Base-by-base conservation (phyloP, 2,329 filamentous ascomycete species). In the Microcera coccophila region DNA sequence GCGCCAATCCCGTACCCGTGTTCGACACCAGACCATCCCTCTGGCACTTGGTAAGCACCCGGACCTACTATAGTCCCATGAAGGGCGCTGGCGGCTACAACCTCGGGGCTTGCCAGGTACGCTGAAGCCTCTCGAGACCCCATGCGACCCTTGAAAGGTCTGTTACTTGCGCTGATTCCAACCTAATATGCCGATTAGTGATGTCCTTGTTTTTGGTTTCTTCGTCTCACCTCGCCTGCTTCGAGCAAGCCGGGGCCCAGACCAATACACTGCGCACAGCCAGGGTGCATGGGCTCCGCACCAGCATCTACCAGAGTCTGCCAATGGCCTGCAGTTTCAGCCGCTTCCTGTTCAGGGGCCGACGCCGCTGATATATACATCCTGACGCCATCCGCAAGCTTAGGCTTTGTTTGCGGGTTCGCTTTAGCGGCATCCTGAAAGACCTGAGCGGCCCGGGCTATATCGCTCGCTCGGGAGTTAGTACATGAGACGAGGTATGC, bases 361-460 rank as follows among this genome's bases (percentile, higher is more conserved):
- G 90, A 96, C 1, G 91, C 91, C 1, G 91, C 90, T 0, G 90
- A 86, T 49, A 97, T 86, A 67, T 96, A 96, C 60, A 96, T 83
- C 42, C 90, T 76, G 31, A 96, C 90, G 20, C 84, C 81, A 0
- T 79, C 71, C 0, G 87, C 82, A 44, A 95, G 76, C 67, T 85
- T 88, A 16, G 87, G 76, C 5, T 79, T 67, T 42, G 75, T 71
- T 12, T 82, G 85, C 18, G 22, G 22, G 12, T 26, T 26, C 18
- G 72, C 72, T 42, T 80, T 78, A 0, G 84, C 79, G 1, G 87
- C 88, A 29, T 91, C 85, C 42, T 79, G 81, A 75, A 97, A 95
- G 2, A 97, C 90, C 7, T 41, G 42, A 12, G 88, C 88, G 9
- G 91, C 91, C 0, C 85, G 82, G 0, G 81, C 82, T 12, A 97